A percentile compares a stretch with the other conserved stretches of the same genome.
phyloP scores from a whole-genome alignment of 805 yeast genomes.

The Spathaspora hagerdaliae region DNA sequence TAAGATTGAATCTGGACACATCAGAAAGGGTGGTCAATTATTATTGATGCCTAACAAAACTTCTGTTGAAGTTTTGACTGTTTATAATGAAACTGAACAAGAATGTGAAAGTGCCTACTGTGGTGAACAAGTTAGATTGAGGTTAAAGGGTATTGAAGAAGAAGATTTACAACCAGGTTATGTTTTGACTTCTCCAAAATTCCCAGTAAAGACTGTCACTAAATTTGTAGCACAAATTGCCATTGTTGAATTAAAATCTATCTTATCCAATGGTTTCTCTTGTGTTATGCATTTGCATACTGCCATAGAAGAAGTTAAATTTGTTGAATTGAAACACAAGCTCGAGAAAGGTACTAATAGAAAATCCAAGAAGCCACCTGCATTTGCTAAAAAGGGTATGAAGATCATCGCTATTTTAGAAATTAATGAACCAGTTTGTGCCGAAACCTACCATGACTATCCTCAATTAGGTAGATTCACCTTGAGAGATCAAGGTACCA shows the following conservation, averaged over 20 bases:
- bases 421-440: constrained; percentile 82
- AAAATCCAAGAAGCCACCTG: constrained; percentile 94
- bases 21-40: constrained; percentile 72
- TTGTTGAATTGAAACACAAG: constrained; percentile 82
- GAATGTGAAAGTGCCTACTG: constrained; percentile 87
- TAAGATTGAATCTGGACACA: constrained; percentile 93
- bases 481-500: constrained; percentile 95
- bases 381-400: constrained; percentile 98
- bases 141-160: constrained; percentile 93
- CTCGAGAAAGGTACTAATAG: constrained; percentile 96
- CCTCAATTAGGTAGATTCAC: constrained; percentile 98
- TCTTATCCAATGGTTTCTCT: constrained; percentile 90
- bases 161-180: constrained; percentile 92
- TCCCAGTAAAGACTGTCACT: constrained; percentile 89
- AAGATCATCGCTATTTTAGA: constrained; percentile 92
- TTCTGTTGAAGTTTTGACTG: constrained; percentile 77
- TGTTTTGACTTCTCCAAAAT: constrained; percentile 79
- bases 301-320: constrained; percentile 91
- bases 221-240: constrained; percentile 95
- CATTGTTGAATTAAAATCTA: constrained; percentile 92
- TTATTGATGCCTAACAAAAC: constrained; percentile 90
- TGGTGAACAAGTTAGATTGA: constrained; percentile 96
- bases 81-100: constrained; percentile 92
- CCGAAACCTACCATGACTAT: constrained; percentile 87
- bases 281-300: constrained; percentile 99